Evolutionary conservation across 805 yeast genomes (phyloP), one percentile per base, ranked within the genome.

Genomic region (Kazachstania kunashirensis): DNA sequence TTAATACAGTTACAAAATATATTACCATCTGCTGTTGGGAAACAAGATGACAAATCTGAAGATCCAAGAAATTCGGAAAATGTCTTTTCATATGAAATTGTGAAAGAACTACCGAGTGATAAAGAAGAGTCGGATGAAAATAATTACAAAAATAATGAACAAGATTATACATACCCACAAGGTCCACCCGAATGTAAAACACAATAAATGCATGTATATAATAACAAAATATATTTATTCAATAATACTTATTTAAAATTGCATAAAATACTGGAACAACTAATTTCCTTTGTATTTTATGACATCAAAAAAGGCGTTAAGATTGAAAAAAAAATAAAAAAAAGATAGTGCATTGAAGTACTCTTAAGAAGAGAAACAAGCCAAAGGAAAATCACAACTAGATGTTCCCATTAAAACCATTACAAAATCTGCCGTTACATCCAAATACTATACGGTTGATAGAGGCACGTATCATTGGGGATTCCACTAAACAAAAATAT

Each of bases 1-100:
- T 37, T 78, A 3, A 40, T 59, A 17, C 71, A 68, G 42, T 61
- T 82, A 36, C 66, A 63, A 45, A 71, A 74, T 40, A 61, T 79
- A 15, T 60, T 82, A 34, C 86, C 83, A 4, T 57, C 36, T 36
- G 33, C 24, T 21, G 17, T 15, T 31, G 11, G 24, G 34, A 17
- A 39, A 13, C 27, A 19, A 11, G 28, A 29, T n/a, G 44, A 44
- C 6, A 38, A 46, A 12, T 30, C 44, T 15, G 47, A 47, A 7
- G 51, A 55, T 18, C 47, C 55, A 5, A 41, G 33, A 10, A 65
- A 56, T 33, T 48, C 60, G 13, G 57, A 60, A 27, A 50, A 51
- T 23, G 53, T 59, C 13, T 50, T 46, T 3, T 45, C 45, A 11
- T 55, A 45, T 33, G 50, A 47, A 8, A 46, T 61, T 12, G 39